Conservation (phyloP, 2,329 filamentous ascomycete species). For the Aspergillus calidoustus region DNA sequence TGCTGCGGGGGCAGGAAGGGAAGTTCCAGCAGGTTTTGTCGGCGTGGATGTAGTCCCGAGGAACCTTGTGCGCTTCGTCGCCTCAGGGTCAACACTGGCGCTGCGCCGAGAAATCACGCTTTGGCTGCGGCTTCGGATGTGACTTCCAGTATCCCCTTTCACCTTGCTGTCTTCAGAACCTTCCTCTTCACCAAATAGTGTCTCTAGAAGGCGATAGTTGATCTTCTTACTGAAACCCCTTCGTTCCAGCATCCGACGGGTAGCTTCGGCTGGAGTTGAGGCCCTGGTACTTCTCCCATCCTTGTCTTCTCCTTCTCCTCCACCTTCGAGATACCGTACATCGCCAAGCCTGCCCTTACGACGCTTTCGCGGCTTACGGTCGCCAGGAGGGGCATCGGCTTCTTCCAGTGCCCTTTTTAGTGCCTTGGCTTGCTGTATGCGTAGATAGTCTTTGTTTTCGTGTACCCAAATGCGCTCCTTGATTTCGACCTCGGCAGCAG, state of each 20-base stretch:
- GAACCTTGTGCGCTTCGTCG: slow-evolving; percentile 22
- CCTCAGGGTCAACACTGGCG: slow-evolving; percentile 33
- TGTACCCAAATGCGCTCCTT: slow-evolving; percentile 96
- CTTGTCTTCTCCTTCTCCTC: slow-evolving; percentile 58
- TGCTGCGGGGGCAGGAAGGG: slow-evolving; percentile 17
- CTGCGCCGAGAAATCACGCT: slow-evolving; percentile 38
- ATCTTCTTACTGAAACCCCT: slow-evolving; percentile 74
- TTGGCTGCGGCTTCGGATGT: slow-evolving; percentile 41
- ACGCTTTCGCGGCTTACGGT: slow-evolving; percentile 55
- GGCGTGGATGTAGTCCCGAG: slow-evolving; percentile 22
- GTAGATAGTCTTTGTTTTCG: slow-evolving; percentile 91
- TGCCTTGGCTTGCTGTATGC: slow-evolving; percentile 81
- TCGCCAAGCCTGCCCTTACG: slow-evolving; percentile 53
- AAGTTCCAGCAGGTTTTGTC: slow-evolving; percentile 23
- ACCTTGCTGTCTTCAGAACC: slow-evolving; percentile 32
- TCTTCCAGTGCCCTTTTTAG: slow-evolving; percentile 72
- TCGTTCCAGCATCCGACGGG: slow-evolving; percentile 68
- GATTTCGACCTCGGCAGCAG: slow-evolving; percentile 72
- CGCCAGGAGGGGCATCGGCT: slow-evolving; percentile 46
- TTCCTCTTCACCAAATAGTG: slow-evolving; percentile 45
- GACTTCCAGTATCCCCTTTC: slow-evolving; percentile 35
- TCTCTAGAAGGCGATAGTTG: slow-evolving; percentile 61
- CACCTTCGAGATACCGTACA: slow-evolving; percentile 49
- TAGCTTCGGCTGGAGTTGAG: slow-evolving; percentile 70
- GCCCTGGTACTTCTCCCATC: slow-evolving; percentile 70